phyloP scores from a whole-genome alignment of 2,329 filamentous ascomycete genomes.

The Aspergillus texensis region DNA sequence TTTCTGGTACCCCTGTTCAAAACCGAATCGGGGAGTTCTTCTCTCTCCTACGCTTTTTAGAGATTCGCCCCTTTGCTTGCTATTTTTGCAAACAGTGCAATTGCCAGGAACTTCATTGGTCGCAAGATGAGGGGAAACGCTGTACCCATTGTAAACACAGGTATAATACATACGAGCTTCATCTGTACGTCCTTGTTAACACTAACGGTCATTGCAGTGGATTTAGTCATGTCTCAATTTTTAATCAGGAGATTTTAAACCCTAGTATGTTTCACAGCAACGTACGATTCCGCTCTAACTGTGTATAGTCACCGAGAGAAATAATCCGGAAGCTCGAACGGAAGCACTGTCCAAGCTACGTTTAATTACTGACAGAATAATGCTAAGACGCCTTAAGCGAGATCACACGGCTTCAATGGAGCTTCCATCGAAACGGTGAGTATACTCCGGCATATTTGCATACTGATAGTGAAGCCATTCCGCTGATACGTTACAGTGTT shows the following conservation, averaged over 20 bases:
- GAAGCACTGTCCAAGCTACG: slow-evolving; percentile 80
- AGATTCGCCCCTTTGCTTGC: slow-evolving; percentile 84
- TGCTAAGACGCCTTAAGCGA: slow-evolving; percentile 92
- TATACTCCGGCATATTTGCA: background rate
- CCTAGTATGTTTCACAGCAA: slow-evolving; percentile 52
- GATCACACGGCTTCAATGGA: slow-evolving; percentile 96
- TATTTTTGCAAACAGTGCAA: slow-evolving; percentile 90
- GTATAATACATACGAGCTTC: slow-evolving; percentile 27
- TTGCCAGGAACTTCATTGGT: slow-evolving; percentile 84
- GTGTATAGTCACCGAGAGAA: slow-evolving; percentile 56
- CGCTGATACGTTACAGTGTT: slow-evolving; percentile 51
- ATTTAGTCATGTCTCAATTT: slow-evolving; percentile 74
- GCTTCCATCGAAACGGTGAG: slow-evolving; percentile 81
- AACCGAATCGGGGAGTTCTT: slow-evolving; percentile 98
- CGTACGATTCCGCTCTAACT: slow-evolving; percentile 36
- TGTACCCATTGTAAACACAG: slow-evolving; percentile 70
- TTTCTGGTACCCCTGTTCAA: slow-evolving; percentile 92
- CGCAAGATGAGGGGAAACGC: slow-evolving; percentile 68
- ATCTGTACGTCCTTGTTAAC: background rate
- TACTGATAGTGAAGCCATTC: background rate
- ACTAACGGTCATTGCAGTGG: slow-evolving; percentile 43
- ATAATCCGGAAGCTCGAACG: slow-evolving; percentile 58
- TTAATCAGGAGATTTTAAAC: slow-evolving; percentile 93
- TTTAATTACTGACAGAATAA: slow-evolving; percentile 87
- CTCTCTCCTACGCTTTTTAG: slow-evolving; percentile 87